Conservation (phyloP, 2,329 filamentous ascomycete species). For the Sporothrix brunneoviolacea region DNA sequence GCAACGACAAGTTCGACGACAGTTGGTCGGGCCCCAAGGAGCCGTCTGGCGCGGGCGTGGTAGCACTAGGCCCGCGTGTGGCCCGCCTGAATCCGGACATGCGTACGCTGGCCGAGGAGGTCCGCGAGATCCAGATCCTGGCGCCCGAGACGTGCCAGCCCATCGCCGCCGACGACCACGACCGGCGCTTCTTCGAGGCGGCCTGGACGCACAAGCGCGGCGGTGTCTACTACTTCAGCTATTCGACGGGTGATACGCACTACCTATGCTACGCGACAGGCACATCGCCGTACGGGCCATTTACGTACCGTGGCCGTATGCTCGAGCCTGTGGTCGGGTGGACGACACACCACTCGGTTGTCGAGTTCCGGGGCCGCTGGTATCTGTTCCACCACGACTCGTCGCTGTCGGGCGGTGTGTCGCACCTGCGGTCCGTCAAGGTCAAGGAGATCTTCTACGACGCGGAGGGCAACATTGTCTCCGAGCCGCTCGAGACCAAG, state of each 20-base stretch:
- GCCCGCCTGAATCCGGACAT: constrained; percentile 59
- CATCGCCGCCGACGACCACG: constrained; percentile 61
- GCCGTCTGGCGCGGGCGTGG: constrained; percentile 46
- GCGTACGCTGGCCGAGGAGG: constrained; percentile 49
- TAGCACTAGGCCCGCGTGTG: constrained; percentile 60
- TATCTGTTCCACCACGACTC: constrained; percentile 74
- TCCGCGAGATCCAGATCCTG: constrained; percentile 57
- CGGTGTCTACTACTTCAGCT: constrained; percentile 67
- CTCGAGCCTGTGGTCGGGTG: constrained; percentile 71
- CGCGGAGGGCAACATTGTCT: constrained; percentile 53
- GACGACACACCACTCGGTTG: constrained; percentile 77
- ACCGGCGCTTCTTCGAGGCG: constrained; percentile 71
- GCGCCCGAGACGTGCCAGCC: constrained; percentile 53
- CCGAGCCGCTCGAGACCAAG: constrained; percentile 21
- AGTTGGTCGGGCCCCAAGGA: constrained; percentile 51
- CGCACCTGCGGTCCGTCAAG: constrained; percentile 68
- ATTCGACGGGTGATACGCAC: constrained; percentile 73
- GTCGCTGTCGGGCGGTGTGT: constrained; percentile 58
- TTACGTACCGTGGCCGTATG: constrained; percentile 64
- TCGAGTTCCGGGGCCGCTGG: constrained; percentile 65
- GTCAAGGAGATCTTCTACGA: constrained; percentile 69
- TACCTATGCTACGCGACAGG: constrained; percentile 64
- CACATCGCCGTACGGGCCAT: constrained; percentile 60
- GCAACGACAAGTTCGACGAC: constrained; percentile 45
- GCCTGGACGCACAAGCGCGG: constrained; percentile 71